phyloP scores from a whole-genome alignment of 2,329 filamentous ascomycete species.

The Phyllosticta ampelicida region DNA sequence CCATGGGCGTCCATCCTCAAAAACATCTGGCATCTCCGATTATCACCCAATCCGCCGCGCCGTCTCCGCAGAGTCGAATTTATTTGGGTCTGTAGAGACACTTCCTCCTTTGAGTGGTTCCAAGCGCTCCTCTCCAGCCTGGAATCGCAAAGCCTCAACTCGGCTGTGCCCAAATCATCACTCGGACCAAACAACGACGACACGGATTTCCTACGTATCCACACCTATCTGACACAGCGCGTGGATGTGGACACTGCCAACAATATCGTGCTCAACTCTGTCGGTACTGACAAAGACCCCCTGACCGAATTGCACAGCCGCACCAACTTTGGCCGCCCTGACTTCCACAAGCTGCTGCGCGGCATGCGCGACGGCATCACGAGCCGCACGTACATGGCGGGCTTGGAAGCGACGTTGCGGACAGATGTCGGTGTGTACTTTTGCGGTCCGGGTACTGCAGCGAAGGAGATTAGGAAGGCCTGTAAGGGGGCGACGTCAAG shows the following conservation, averaged over 20 bases:
- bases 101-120: slow-evolving; percentile 96
- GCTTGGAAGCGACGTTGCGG: slow-evolving; percentile 62
- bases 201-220: slow-evolving; percentile 84
- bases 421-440: slow-evolving; percentile 97
- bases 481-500: slow-evolving; percentile 60
- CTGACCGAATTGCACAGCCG: slow-evolving; percentile 81
- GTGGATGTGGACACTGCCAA: slow-evolving; percentile 86
- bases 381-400: slow-evolving; percentile 73
- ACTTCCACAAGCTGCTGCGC: slow-evolving; percentile 70
- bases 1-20: slow-evolving; percentile 84
- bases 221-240: slow-evolving; percentile 92
- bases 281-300: slow-evolving; percentile 78
- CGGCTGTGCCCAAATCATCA: slow-evolving; percentile 45
- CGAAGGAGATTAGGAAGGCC: slow-evolving; percentile 74
- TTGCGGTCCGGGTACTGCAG: slow-evolving; percentile 74
- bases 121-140: slow-evolving; percentile 85
- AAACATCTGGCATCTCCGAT: slow-evolving; percentile 95
- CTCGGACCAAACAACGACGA: slow-evolving; percentile 29
- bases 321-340: slow-evolving; percentile 90
- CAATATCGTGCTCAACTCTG: slow-evolving; percentile 94
- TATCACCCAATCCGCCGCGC: slow-evolving; percentile 76
- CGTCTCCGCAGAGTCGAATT: slow-evolving; percentile 93
- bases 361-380: slow-evolving; percentile 83
- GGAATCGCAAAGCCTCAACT: slow-evolving; percentile 69
- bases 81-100: slow-evolving; percentile 97